Percentiles rank a stretch among this genome's conserved stretches.
Conservation (phyloP, 192 early-diverging fungal genomes). For the Jimgerdemannia flammicorona region DNA sequence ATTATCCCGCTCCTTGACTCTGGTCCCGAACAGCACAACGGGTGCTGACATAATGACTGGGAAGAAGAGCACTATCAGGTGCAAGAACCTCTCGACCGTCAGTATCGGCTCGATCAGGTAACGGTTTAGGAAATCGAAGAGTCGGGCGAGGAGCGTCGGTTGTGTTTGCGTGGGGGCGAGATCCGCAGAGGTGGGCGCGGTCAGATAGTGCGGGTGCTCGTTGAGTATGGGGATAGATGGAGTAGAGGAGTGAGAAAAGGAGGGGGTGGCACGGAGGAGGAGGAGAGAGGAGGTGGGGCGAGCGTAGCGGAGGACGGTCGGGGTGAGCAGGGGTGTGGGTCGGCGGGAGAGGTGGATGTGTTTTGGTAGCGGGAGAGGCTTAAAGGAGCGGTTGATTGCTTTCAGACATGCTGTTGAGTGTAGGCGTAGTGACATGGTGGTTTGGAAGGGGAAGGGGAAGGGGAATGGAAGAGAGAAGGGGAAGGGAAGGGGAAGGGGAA, state of each 20-base stretch:
- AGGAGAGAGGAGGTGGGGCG: background rate
- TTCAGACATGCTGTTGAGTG: background rate
- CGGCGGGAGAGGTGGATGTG: background rate
- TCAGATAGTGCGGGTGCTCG: background rate
- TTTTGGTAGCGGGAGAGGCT: background rate
- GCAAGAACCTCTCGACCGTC: conserved; percentile 51
- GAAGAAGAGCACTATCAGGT: conserved; percentile 64
- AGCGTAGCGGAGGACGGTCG: background rate
- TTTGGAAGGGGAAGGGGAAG: background rate
- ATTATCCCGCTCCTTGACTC: conserved; percentile 33
- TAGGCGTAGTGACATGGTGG: background rate
- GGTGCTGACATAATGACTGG: conserved; percentile 65
- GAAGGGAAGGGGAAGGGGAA: too few species aligned
- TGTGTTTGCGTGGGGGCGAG: too few species aligned
- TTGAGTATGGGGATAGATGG: background rate
- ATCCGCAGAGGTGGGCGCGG: background rate
- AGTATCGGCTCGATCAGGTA: conserved; percentile 52
- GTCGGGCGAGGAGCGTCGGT: background rate
- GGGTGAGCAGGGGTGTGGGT: background rate
- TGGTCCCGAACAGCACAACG: conserved; percentile 48
- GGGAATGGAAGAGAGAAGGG: background rate
- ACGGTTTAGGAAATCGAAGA: conserved; percentile 35
- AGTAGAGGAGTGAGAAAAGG: background rate
- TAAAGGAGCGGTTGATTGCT: background rate
- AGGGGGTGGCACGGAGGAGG: background rate